Evolutionary conservation across 768 basidiomycete genomes (phyloP), one percentile per base, ranked within the genome.

Genomic region (Tulasnella sp.): DNA sequence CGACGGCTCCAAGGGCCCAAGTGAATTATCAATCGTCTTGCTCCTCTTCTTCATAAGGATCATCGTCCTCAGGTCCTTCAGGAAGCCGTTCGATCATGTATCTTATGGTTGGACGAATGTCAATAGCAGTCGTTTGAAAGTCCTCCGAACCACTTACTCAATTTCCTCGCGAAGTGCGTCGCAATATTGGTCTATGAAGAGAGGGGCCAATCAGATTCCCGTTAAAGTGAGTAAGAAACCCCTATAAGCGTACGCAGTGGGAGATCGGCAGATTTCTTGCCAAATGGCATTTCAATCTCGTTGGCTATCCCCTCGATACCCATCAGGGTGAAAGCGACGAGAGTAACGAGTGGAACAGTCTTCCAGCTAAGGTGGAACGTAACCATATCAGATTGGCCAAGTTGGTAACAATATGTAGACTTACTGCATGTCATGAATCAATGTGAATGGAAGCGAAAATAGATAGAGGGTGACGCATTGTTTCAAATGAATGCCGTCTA

Each of bases 221-320:
- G 19, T 19, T 22, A 19, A 58, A 58, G 29, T n/a, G 52, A 25
- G 22, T 1, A 52, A 34, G 5, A n/a, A 17, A 7, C 14, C 1
- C 22, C 31, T 6, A 36, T 9, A 6, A 1, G 3, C 75, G 4
- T 80, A 92, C 93, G 91, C 37, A 95, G 84, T 14, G 93, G 93
- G 73, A 94, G 85, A 83, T 93, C 92, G 2, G 87, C 85, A 2
- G 86, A 84, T 80, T 93, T 91, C 76, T 84, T 85, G 54, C 94
- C 96, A 79, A 97, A 97, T 3, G 73, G 73, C 73, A 74, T 74
- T 58, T 74, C 73, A 79, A 97, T 94, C 83, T 95, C 91, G 78
- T 96, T 91, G 0, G 96, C 96, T 78, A 97, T 98, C 4, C 94
- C 95, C 85, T 97, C 96, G 72, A 98, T 93, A 14, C 96, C 94